Evolutionary conservation across 441 rosid species (phyloP).

Genomic region (Gossypium lobatum): DNA sequence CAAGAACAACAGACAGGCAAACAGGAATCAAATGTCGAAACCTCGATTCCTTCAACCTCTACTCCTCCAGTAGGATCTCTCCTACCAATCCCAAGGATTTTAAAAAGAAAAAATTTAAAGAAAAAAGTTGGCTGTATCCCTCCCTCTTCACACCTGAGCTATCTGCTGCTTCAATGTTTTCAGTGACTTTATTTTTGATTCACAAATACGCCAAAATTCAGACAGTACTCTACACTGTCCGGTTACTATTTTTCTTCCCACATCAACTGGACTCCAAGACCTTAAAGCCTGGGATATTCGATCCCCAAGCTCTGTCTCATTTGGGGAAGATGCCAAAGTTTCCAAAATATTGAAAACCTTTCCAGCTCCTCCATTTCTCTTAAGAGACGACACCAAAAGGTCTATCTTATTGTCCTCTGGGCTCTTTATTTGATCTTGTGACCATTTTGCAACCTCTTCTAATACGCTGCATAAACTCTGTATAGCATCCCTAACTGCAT

Average conservation of each 20-base stretch:
- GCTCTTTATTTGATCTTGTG: slow-evolving; percentile 36
- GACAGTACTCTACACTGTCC: slow-evolving; percentile 38
- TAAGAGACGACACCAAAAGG: slow-evolving; percentile 36
- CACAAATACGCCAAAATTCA: slow-evolving; percentile 57
- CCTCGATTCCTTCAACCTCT: background rate
- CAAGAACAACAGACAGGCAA: background rate
- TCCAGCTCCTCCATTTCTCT: slow-evolving; percentile 59
- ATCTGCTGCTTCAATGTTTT: slow-evolving; percentile 53
- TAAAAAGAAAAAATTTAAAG: background rate
- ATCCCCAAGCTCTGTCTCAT: slow-evolving; percentile 50
- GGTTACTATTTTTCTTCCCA: slow-evolving; percentile 49
- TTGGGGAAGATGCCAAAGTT: slow-evolving; percentile 31
- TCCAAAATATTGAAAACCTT: slow-evolving; percentile 51
- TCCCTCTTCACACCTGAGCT: slow-evolving; percentile 38
- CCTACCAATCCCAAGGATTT: background rate
- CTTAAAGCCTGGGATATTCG: slow-evolving; percentile 52
- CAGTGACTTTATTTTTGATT: slow-evolving; percentile 53
- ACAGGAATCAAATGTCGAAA: background rate
- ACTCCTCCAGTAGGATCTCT: background rate
- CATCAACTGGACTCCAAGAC: slow-evolving; percentile 56
- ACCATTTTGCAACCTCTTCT: slow-evolving; percentile 53
- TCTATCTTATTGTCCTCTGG: slow-evolving; percentile 58
- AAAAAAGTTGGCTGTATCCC: background rate
- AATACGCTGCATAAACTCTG: slow-evolving; percentile 33
- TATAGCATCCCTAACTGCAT: slow-evolving; percentile 45